These are phyloP conservation scores for Linnemannia elongata DNA, from an alignment of 192 early-diverging fungal species.

Conservation along the genomic window DNA sequence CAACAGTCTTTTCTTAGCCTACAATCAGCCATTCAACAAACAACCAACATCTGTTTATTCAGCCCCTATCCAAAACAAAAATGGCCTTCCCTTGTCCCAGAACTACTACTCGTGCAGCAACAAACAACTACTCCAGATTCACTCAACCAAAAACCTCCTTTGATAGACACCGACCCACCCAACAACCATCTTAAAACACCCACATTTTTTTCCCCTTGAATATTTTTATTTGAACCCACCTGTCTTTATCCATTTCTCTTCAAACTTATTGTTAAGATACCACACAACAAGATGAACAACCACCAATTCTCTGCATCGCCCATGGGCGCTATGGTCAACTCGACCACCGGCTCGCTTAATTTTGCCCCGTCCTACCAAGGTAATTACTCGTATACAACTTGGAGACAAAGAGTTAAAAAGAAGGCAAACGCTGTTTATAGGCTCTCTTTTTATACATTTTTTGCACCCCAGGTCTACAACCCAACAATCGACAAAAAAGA, in stretches of 20 bases:
- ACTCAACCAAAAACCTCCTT: conserved; percentile 47
- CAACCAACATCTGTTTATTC: conserved; percentile 14
- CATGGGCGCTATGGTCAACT: conserved; percentile 44
- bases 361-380: conserved; percentile 33
- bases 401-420: not conserved
- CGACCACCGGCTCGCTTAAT: conserved; percentile 39
- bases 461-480: not conserved
- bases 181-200: conserved; percentile 39
- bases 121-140: conserved; percentile 45
- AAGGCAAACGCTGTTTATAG: not conserved
- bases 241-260: not conserved
- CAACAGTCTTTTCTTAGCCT: not conserved
- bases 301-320: conserved; percentile 8
- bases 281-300: conserved; percentile 25
- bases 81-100: conserved; percentile 40
- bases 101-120: conserved; percentile 16
- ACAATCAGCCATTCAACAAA: conserved; percentile 1
- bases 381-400: not conserved
- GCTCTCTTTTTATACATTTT: conserved; percentile 7
- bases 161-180: conserved; percentile 46
- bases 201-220: not conserved
- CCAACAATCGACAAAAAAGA: conserved; percentile 3
- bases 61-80: conserved; percentile 3
- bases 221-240: not conserved
- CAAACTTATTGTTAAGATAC: not conserved